Conservation (phyloP, 257 asterid species). For the Solanum commersonii region DNA sequence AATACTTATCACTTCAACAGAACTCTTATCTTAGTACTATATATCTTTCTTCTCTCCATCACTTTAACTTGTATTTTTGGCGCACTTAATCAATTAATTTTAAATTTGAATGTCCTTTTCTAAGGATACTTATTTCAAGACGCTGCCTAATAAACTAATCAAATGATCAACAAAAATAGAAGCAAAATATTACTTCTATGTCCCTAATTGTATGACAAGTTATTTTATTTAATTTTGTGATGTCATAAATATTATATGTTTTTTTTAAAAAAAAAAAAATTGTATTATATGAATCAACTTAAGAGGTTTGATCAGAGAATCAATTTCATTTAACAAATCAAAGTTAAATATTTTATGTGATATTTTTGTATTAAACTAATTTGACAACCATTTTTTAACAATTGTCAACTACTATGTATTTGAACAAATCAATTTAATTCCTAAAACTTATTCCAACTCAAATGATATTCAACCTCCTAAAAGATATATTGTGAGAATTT, state of each 20-base stretch:
- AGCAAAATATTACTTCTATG: background rate
- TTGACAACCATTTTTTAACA: background rate
- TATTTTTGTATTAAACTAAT: background rate
- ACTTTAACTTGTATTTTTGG: background rate
- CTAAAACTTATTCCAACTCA: background rate
- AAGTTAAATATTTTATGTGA: background rate
- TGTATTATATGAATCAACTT: background rate
- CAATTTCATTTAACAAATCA: background rate
- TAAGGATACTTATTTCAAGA: background rate
- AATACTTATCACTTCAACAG: too few species aligned
- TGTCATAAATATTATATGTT: background rate
- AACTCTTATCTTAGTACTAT: too few species aligned
- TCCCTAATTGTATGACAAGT: background rate
- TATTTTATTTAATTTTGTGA: background rate
- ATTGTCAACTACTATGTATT: background rate
- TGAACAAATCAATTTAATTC: background rate
- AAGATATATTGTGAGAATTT: background rate
- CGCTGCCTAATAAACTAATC: background rate
- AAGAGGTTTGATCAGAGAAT: background rate
- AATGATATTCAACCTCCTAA: background rate
- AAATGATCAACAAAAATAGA: background rate
- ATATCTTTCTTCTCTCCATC: background rate
- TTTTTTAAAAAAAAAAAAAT: background rate
- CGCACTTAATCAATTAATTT: background rate
- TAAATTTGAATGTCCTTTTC: background rate